These are phyloP conservation scores for Akanthomyces dipterigenus DNA, from an alignment of 2,329 filamentous ascomycete genomes.

Conservation along the genomic window DNA sequence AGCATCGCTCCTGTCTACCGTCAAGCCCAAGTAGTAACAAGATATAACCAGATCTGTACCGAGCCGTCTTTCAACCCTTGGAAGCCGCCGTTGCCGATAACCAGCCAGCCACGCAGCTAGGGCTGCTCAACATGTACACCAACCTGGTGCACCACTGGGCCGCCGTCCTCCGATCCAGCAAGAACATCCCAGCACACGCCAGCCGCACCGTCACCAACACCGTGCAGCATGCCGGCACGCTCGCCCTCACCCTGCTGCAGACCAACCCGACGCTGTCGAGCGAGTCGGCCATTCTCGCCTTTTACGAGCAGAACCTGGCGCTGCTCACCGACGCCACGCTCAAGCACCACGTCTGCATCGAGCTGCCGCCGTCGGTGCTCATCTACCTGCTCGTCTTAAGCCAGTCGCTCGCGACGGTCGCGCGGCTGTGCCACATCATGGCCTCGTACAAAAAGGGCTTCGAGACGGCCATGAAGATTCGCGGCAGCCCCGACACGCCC, in stretches of 20 bases:
- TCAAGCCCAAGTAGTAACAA: constrained; percentile 10
- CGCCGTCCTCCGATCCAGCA: constrained; percentile 34
- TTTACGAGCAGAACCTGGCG: constrained; percentile 57
- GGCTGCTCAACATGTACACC: constrained; percentile 62
- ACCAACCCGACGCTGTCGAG: constrained; percentile 35
- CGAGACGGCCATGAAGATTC: constrained; percentile 51
- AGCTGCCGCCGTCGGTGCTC: constrained; percentile 59
- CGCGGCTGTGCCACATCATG: constrained; percentile 63
- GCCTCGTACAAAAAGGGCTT: constrained; percentile 69
- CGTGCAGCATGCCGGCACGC: constrained; percentile 43
- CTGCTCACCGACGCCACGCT: constrained; percentile 46
- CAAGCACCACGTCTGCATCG: constrained; percentile 53
- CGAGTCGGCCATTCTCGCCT: constrained; percentile 56
- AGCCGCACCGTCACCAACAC: constrained; percentile 35
- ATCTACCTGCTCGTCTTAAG: constrained; percentile 68
- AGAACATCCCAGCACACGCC: constrained; percentile 28
- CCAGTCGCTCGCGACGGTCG: constrained; percentile 54
- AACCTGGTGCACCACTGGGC: constrained; percentile 57
- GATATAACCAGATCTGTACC: constrained; percentile 39
- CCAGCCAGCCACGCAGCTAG: constrained; percentile 44
- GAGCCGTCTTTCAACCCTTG: constrained; percentile 42
- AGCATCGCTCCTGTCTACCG: constrained; percentile 6
- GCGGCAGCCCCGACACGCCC: constrained; percentile 20
- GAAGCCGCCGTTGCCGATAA: constrained; percentile 46
- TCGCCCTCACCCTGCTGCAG: constrained; percentile 56